phyloP scores from a whole-genome alignment of 2,329 filamentous ascomycete genomes.

The Pseudogymnoascus sp. region DNA sequence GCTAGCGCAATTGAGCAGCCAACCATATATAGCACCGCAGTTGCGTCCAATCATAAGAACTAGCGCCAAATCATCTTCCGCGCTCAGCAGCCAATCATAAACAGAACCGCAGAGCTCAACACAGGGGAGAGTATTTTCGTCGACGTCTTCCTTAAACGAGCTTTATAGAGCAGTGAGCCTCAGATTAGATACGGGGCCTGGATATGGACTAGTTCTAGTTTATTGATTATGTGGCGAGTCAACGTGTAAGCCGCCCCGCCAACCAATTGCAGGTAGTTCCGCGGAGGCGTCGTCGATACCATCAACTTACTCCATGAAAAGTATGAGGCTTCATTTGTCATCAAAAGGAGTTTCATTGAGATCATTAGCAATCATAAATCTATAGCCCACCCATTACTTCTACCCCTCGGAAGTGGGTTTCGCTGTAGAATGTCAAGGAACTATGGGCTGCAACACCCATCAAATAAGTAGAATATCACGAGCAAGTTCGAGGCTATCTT shows the following conservation, averaged over 20 bases:
- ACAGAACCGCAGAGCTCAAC: constrained; percentile 7
- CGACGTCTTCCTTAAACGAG: not conserved
- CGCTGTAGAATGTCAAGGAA: not conserved
- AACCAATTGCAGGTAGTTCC: not conserved
- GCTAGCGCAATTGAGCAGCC: not conserved
- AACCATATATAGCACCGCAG: constrained; percentile 12
- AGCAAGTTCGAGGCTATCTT: constrained; percentile 14
- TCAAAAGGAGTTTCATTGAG: not conserved
- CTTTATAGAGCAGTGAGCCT: not conserved
- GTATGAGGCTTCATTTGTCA: not conserved
- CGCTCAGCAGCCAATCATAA: constrained; percentile 12
- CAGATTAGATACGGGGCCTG: not conserved
- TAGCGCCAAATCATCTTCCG: constrained; percentile 8
- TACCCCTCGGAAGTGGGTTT: not conserved
- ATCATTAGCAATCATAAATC: not conserved
- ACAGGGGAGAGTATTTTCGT: not conserved
- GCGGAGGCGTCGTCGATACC: not conserved
- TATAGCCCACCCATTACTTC: not conserved
- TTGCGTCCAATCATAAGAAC: constrained; percentile 9
- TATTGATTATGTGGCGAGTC: not conserved
- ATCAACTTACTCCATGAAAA: not conserved
- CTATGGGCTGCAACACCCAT: not conserved
- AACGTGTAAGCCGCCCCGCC: not conserved
- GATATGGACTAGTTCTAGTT: not conserved
- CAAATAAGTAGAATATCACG: constrained; percentile 20